phyloP scores from a whole-genome alignment of 2,329 filamentous ascomycete species.

The Teratosphaeria destructans region DNA sequence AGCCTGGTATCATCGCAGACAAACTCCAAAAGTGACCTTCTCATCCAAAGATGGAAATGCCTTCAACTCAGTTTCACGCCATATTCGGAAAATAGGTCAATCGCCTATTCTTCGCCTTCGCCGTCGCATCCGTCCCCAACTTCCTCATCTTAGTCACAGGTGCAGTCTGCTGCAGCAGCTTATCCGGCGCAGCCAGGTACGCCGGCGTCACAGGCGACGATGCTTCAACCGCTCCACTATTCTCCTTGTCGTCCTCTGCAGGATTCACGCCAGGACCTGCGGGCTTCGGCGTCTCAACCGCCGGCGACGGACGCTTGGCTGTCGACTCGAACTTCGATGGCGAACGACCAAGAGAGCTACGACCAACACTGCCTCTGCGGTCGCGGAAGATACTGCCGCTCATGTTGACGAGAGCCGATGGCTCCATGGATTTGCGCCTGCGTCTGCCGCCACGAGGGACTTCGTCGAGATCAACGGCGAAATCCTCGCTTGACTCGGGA shows the following conservation, averaged over 20 bases:
- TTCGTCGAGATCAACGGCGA: slow-evolving; percentile 24
- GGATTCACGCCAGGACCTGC: background rate
- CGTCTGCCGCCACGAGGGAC: slow-evolving; percentile 21
- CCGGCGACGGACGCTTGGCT: background rate
- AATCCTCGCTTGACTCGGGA: slow-evolving; percentile 23
- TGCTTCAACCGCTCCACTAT: slow-evolving; percentile 13
- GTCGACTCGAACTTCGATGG: slow-evolving; percentile 12
- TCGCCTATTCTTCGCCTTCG: slow-evolving; percentile 17
- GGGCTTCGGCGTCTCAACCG: slow-evolving; percentile 3
- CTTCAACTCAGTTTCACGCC: background rate
- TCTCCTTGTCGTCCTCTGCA: slow-evolving; percentile 15
- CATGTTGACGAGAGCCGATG: slow-evolving; percentile 20
- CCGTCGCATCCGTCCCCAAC: slow-evolving; percentile 18
- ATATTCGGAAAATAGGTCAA: slow-evolving; percentile 18
- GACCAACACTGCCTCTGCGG: slow-evolving; percentile 19
- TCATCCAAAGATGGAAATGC: background rate
- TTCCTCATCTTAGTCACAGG: slow-evolving; percentile 24
- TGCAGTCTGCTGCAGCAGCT: slow-evolving; percentile 25
- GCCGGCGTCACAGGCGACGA: slow-evolving; percentile 22
- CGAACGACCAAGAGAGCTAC: slow-evolving; percentile 18
- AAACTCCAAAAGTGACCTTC: background rate
- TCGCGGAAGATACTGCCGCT: slow-evolving; percentile 24
- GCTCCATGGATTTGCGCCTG: slow-evolving; percentile 29
- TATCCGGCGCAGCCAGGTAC: slow-evolving; percentile 18
- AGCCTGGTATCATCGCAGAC: background rate